These are phyloP conservation scores for Graphilbum fragrans DNA, from an alignment of 2,329 filamentous ascomycete genomes.

Conservation along the genomic window DNA sequence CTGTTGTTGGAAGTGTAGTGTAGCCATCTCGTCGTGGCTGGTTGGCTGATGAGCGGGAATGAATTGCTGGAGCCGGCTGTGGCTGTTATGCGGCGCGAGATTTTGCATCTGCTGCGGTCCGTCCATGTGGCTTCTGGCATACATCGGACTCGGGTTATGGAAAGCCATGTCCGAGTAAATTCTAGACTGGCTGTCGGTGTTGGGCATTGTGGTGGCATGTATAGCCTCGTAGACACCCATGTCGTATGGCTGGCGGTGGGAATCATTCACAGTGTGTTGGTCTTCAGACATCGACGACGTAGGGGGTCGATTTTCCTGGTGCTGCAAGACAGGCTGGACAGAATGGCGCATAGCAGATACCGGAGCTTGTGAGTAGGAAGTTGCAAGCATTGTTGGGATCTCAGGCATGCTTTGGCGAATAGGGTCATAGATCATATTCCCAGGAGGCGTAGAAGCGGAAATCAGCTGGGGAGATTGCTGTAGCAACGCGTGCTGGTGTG, in stretches of 20 bases:
- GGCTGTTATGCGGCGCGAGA: neutral
- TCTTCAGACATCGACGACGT: neutral
- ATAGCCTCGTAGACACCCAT: neutral
- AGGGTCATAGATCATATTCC: conserved; percentile 49
- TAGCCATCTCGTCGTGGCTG: neutral
- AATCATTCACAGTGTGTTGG: neutral
- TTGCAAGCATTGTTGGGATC: conserved; percentile 31
- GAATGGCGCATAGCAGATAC: conserved; percentile 35
- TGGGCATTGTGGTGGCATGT: neutral
- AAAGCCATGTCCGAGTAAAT: neutral
- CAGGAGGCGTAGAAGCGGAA: conserved; percentile 36
- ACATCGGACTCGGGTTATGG: neutral
- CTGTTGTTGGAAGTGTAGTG: neutral
- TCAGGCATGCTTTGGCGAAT: conserved; percentile 44
- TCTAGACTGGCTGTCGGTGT: neutral
- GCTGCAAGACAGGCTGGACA: conserved; percentile 14
- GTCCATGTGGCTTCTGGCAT: neutral
- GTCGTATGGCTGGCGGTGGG: neutral
- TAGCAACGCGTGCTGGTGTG: conserved; percentile 5
- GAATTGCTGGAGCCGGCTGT: neutral
- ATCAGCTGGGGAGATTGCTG: conserved; percentile 13
- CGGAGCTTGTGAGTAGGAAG: conserved; percentile 35
- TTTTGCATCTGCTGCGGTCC: neutral
- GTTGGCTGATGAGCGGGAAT: neutral
- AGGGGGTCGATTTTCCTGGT: conserved; percentile 3